These are phyloP conservation scores for Starmerella riodocensis DNA, from an alignment of 805 yeast genomes.

Conservation along the genomic window DNA sequence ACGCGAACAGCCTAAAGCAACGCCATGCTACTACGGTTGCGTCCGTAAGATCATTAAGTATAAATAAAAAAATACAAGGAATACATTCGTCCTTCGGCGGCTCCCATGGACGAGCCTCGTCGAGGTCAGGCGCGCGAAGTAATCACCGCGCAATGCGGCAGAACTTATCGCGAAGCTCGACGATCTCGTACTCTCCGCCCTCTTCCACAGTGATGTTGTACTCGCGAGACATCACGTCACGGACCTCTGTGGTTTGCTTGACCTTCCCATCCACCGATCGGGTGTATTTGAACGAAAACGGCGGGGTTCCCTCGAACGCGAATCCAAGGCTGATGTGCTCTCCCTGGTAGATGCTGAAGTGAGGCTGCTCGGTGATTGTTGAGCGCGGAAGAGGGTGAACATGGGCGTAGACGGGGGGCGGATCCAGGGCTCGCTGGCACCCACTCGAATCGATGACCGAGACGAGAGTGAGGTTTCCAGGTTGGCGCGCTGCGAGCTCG, in stretches of 20 bases:
- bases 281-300: conserved; percentile 74
- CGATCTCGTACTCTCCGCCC: conserved; percentile 91
- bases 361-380: conserved; percentile 62
- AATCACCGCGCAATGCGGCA: conserved; percentile 32
- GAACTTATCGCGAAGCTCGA: conserved; percentile 72
- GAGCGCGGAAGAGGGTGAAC: conserved; percentile 64
- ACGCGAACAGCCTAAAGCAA: too few species aligned
- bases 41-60: too few species aligned
- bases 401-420: conserved; percentile 24
- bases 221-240: conserved; percentile 54
- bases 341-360: conserved; percentile 84
- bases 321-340: conserved; percentile 82
- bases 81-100: too few species aligned
- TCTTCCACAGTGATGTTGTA: conserved; percentile 62
- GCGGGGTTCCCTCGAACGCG: conserved; percentile 76
- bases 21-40: too few species aligned
- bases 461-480: conserved; percentile 60
- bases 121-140: too few species aligned
- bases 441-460: conserved; percentile 62
- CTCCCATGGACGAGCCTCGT: too few species aligned
- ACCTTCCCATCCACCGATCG: conserved; percentile 42
- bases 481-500: conserved; percentile 61
- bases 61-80: too few species aligned
- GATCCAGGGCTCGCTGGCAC: conserved; percentile 32
- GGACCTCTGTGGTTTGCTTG: conserved; percentile 43